phyloP scores from a whole-genome alignment of 192 early-diverging fungal species.

The Backusella psychrophila region DNA sequence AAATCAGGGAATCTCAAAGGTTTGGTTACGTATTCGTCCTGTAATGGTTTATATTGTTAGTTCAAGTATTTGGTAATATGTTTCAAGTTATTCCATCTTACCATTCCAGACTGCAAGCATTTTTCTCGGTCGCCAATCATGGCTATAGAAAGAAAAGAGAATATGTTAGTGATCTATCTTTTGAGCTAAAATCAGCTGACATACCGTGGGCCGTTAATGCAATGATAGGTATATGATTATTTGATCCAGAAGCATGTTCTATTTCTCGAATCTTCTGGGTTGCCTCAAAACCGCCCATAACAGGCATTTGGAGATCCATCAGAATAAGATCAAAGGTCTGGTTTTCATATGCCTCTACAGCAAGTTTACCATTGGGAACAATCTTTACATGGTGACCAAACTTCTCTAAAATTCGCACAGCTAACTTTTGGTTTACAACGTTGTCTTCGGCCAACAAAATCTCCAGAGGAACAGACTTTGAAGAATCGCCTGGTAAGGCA shows the following conservation, averaged over 20 bases:
- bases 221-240: conserved; percentile 70
- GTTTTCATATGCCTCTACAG: conserved; percentile 64
- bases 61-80: conserved; percentile 23
- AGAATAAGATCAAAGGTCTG: conserved; percentile 64
- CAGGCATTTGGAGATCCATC: conserved; percentile 90
- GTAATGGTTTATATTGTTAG: neutral
- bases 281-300: conserved; percentile 87
- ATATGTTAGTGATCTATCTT: neutral
- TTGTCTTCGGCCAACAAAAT: conserved; percentile 85
- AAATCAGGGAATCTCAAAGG: conserved; percentile 60
- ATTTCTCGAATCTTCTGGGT: conserved; percentile 73
- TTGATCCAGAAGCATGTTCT: conserved; percentile 47
- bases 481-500: conserved; percentile 53
- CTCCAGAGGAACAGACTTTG: conserved; percentile 59
- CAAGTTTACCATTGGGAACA: conserved; percentile 74
- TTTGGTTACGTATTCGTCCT: conserved; percentile 68
- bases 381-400: conserved; percentile 76
- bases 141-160: neutral
- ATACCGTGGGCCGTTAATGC: conserved; percentile 87
- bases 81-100: conserved; percentile 24
- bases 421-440: conserved; percentile 80
- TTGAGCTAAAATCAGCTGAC: conserved; percentile 20
- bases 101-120: conserved; percentile 82
- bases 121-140: conserved; percentile 78
- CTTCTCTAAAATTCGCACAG: conserved; percentile 67